Percentiles rank a stretch among this genome's conserved stretches.
phyloP scores from a whole-genome alignment of 1,284 basidiomycete species.

The Stereum hirsutum region DNA sequence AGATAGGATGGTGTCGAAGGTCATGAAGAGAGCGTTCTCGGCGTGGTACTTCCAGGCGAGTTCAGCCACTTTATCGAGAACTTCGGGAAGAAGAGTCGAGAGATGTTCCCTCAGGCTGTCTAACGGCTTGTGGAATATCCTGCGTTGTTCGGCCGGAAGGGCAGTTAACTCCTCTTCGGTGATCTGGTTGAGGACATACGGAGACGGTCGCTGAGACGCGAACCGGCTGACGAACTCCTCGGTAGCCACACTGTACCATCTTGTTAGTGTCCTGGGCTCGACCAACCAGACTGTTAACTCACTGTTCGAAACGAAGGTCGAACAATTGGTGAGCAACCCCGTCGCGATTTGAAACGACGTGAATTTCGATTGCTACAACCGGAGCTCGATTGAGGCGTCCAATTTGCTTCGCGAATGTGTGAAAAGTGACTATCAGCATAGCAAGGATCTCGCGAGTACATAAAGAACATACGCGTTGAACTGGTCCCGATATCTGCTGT shows the following conservation, averaged over 20 bases:
- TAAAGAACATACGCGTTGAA: constrained; percentile 34
- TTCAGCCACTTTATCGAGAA: constrained; percentile 14
- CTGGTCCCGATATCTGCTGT: constrained; percentile 45
- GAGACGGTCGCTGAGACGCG: constrained; percentile 32
- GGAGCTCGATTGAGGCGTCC: constrained; percentile 43
- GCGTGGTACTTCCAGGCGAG: constrained; percentile 33
- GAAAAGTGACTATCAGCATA: no score
- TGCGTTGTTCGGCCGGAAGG: neutral
- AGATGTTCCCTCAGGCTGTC: neutral
- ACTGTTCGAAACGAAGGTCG: constrained; percentile 61
- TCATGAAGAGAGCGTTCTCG: constrained; percentile 42
- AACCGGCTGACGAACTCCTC: constrained; percentile 44
- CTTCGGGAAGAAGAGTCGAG: constrained; percentile 5
- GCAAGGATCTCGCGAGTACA: no score
- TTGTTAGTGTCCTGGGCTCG: neutral
- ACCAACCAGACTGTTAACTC: constrained; percentile 15
- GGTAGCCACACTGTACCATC: constrained; percentile 37
- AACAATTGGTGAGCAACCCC: constrained; percentile 54
- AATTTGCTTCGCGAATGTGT: no score
- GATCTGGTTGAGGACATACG: no score
- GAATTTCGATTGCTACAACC: constrained; percentile 45
- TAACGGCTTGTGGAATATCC: neutral
- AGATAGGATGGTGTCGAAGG: constrained; percentile 33
- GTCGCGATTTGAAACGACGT: constrained; percentile 60
- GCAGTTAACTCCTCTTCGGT: no score